These are phyloP conservation scores for Aspergillus fructus DNA, from an alignment of 2,329 filamentous ascomycete genomes.

Conservation along the genomic window DNA sequence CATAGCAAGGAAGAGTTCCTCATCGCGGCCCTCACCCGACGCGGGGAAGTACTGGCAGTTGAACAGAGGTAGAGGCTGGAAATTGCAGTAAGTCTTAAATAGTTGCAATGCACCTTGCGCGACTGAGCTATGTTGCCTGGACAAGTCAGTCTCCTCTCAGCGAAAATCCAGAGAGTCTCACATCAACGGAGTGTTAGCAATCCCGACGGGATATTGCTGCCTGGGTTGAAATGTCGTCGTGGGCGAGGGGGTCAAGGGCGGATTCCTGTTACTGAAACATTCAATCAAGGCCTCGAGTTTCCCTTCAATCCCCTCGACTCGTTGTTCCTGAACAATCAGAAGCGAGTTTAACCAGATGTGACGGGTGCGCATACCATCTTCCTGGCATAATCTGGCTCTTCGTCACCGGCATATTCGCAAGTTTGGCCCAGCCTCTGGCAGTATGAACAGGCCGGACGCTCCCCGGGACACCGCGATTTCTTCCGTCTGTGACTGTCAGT, in stretches of 20 bases:
- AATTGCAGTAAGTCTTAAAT: slow-evolving; percentile 33
- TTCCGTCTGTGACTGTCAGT: slow-evolving; percentile 24
- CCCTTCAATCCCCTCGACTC: slow-evolving; percentile 17
- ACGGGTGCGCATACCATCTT: slow-evolving; percentile 1
- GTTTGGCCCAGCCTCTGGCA: slow-evolving; percentile 31
- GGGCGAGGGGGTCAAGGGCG: not conserved
- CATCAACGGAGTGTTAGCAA: not conserved
- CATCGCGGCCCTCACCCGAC: slow-evolving; percentile 19
- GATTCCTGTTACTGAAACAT: slow-evolving; percentile 1
- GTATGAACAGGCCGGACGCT: slow-evolving; percentile 33
- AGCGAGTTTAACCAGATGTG: fast-evolving
- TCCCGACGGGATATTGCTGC: not conserved
- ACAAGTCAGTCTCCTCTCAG: not conserved
- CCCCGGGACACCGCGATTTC: slow-evolving; percentile 34
- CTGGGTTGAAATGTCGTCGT: slow-evolving; percentile 10
- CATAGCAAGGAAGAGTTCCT: slow-evolving; percentile 30
- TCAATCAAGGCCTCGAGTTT: slow-evolving; percentile 23
- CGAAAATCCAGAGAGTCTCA: not conserved
- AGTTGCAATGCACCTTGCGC: slow-evolving; percentile 18
- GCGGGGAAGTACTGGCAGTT: slow-evolving; percentile 17
- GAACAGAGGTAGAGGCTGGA: slow-evolving; percentile 35
- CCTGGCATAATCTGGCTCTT: slow-evolving; percentile 1
- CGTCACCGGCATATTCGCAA: slow-evolving; percentile 28
- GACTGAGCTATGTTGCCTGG: not conserved
- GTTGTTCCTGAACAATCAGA: slow-evolving; percentile 2